phyloP scores from a whole-genome alignment of 2,329 filamentous ascomycete genomes.

The Pseudogymnoascus sp. region DNA sequence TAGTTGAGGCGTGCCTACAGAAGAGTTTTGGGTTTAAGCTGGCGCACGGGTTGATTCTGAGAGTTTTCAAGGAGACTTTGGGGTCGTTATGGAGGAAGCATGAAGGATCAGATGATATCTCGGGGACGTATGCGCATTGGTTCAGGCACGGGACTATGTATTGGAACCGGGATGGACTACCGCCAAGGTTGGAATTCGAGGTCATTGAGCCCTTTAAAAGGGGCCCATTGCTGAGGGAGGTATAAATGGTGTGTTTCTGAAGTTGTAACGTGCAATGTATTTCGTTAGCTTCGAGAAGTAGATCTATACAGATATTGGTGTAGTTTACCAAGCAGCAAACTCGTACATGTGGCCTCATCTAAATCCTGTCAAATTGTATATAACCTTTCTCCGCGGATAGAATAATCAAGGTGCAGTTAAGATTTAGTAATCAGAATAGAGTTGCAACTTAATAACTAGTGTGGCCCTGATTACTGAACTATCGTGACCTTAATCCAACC shows the following conservation, averaged over 20 bases:
- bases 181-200: conserved; percentile 28
- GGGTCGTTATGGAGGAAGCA: conserved; percentile 45
- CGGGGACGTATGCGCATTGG: conserved; percentile 47
- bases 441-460: neutral
- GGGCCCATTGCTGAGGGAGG: conserved; percentile 28
- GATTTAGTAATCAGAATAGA: neutral
- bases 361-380: neutral
- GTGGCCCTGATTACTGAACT: neutral
- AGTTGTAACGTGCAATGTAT: neutral
- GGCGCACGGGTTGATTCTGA: conserved; percentile 44
- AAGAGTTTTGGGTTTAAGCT: conserved; percentile 47
- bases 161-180: conserved; percentile 37
- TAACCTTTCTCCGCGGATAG: neutral
- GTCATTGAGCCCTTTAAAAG: conserved; percentile 31
- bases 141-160: conserved; percentile 40
- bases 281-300: neutral
- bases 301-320: neutral
- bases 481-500: neutral
- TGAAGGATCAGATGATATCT: conserved; percentile 38
- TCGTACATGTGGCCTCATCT: neutral
- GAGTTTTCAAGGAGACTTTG: conserved; percentile 40
- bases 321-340: neutral
- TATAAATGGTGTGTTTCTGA: conserved; percentile 8
- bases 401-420: neutral
- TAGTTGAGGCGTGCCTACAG: conserved; percentile 42